Evolutionary conservation across 805 yeast species (phyloP).

Genomic region (Candida montana): DNA sequence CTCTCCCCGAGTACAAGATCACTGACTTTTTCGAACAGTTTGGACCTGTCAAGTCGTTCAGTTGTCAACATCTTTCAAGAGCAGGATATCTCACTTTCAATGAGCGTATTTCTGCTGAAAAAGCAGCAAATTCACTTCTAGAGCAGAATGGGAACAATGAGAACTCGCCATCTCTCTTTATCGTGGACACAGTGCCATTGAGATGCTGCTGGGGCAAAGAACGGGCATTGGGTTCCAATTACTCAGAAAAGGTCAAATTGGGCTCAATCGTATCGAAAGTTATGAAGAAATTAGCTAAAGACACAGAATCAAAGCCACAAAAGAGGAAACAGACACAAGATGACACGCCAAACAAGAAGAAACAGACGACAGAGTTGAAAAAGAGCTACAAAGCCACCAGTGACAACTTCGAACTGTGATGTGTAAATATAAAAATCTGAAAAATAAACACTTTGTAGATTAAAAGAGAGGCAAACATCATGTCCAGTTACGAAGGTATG

Average conservation of each 20-base stretch:
- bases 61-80: slow-evolving; percentile 50
- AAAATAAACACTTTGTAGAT: neutral
- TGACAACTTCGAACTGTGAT: neutral
- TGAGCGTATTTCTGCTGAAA: slow-evolving; percentile 46
- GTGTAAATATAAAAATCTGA: too few species aligned
- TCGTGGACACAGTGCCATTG: slow-evolving; percentile 38
- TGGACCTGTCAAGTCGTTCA: slow-evolving; percentile 45
- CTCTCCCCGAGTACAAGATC: slow-evolving; percentile 59
- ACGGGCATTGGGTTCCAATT: slow-evolving; percentile 34
- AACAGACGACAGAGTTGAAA: too few species aligned
- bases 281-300: slow-evolving; percentile 37
- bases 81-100: slow-evolving; percentile 61
- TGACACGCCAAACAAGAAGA: neutral
- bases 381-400: neutral
- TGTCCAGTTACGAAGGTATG: slow-evolving; percentile 19
- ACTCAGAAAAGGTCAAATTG: slow-evolving; percentile 42
- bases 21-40: slow-evolving; percentile 41
- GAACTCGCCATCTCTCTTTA: slow-evolving; percentile 28
- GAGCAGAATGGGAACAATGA: slow-evolving; percentile 2
- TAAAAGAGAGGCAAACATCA: too few species aligned
- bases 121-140: slow-evolving; percentile 26
- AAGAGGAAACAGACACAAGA: neutral
- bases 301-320: neutral
- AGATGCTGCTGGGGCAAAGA: slow-evolving; percentile 54
- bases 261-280: slow-evolving; percentile 47